These are phyloP conservation scores for Tolypocladium endophyticum DNA, from an alignment of 2,329 filamentous ascomycete genomes.

Conservation along the genomic window DNA sequence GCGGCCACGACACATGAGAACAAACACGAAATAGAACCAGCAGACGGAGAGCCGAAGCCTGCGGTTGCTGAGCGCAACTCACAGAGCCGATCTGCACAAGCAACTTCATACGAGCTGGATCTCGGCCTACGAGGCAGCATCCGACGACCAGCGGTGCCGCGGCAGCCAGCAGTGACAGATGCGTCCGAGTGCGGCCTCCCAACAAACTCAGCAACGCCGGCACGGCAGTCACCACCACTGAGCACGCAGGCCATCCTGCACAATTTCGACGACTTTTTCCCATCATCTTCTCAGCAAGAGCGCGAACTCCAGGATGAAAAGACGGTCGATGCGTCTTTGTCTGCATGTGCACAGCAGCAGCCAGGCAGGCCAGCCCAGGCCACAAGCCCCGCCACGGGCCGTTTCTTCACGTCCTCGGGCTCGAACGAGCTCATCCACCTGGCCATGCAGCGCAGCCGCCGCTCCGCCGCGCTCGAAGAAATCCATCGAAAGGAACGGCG, in stretches of 20 bases:
- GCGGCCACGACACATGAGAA: not conserved
- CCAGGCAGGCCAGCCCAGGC: slow-evolving; percentile 7
- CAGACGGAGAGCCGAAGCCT: slow-evolving; percentile 5
- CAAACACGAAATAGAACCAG: not conserved
- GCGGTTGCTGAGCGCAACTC: not conserved
- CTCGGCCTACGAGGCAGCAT: not conserved
- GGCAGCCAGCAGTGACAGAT: not conserved
- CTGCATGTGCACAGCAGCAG: not conserved
- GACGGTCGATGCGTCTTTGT: not conserved
- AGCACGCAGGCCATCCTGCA: slow-evolving; percentile 45
- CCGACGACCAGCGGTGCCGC: not conserved
- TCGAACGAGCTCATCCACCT: slow-evolving; percentile 22
- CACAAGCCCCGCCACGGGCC: slow-evolving; percentile 9
- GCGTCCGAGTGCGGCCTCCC: not conserved
- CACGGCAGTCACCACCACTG: slow-evolving; percentile 17
- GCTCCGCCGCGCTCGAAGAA: slow-evolving; percentile 19
- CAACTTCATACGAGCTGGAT: not conserved
- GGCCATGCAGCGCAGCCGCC: slow-evolving; percentile 22
- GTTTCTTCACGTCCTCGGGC: slow-evolving; percentile 28
- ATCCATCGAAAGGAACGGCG: slow-evolving; percentile 14
- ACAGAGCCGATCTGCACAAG: not conserved
- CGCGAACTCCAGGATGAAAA: slow-evolving; percentile 37
- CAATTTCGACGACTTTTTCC: slow-evolving; percentile 43
- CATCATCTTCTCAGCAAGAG: slow-evolving; percentile 44
- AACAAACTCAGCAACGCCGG: slow-evolving; percentile 4